Evolutionary conservation across 2,329 filamentous ascomycete species (phyloP).

Genomic region (Fusarium chaquense): DNA sequence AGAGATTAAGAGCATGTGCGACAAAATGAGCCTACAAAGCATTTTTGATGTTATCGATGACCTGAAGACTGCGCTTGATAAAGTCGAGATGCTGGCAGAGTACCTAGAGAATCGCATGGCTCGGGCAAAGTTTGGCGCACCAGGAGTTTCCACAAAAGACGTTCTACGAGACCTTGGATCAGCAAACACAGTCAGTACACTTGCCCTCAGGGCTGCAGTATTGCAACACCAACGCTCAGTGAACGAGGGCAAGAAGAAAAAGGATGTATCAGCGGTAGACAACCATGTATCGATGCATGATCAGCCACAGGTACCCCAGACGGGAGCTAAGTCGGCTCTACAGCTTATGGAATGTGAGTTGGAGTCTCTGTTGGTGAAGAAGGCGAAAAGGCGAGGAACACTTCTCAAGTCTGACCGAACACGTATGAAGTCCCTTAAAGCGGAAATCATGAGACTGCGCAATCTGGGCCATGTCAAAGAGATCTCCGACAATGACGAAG

Average conservation of each 20-base stretch:
- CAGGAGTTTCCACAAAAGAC: background rate
- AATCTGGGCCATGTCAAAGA: background rate
- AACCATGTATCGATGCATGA: too few species aligned
- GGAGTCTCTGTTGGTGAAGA: background rate
- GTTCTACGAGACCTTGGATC: background rate
- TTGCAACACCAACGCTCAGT: background rate
- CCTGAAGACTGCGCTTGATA: background rate
- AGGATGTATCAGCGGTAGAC: too few species aligned
- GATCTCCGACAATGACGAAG: background rate
- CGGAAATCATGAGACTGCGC: background rate
- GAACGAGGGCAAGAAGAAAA: background rate
- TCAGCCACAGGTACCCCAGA: background rate
- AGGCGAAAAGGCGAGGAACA: background rate
- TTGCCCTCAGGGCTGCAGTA: background rate
- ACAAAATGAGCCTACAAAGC: background rate
- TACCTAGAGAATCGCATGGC: background rate
- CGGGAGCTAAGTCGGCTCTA: background rate
- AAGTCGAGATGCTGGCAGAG: background rate
- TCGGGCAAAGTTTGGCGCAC: background rate
- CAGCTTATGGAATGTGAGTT: background rate
- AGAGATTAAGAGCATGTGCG: background rate
- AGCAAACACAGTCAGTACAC: background rate
- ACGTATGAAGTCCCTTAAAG: background rate
- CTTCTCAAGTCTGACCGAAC: background rate
- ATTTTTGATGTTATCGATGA: background rate